These are phyloP conservation scores for Acanthamoeba sp. DNA, from an alignment of 208 protist species.

Conservation along the genomic window DNA sequence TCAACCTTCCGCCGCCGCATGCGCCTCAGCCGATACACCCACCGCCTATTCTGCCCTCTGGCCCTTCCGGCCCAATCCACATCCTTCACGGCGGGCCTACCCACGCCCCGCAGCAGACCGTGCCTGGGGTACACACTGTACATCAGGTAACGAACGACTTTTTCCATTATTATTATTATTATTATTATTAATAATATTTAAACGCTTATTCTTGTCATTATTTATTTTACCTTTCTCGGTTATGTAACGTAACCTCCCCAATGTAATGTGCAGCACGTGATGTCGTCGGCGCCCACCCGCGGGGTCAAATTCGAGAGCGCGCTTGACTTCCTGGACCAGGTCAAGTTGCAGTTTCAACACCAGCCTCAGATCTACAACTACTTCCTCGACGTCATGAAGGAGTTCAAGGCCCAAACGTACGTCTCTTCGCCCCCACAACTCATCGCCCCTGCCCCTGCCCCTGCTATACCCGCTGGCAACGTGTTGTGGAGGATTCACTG, in stretches of 20 bases:
- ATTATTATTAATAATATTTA: neutral
- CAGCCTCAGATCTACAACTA: slow-evolving; percentile 87
- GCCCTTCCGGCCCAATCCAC: neutral
- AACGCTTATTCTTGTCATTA: too few species aligned
- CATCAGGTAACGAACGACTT: neutral
- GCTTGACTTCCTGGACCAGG: slow-evolving; percentile 84
- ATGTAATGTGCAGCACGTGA: neutral
- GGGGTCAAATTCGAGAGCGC: slow-evolving; percentile 82
- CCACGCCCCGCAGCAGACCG: neutral
- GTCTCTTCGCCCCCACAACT: too few species aligned
- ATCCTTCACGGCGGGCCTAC: neutral
- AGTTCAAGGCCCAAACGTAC: slow-evolving; percentile 88
- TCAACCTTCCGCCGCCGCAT: slow-evolving; percentile 28
- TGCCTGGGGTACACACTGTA: neutral
- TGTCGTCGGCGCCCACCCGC: neutral
- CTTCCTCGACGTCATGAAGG: slow-evolving; percentile 91
- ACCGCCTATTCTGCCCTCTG: neutral
- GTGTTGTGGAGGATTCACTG: neutral
- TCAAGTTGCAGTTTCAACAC: slow-evolving; percentile 84
- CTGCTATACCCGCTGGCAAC: too few species aligned
- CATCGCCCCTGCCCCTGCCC: too few species aligned
- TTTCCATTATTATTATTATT: neutral
- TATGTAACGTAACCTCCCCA: neutral
- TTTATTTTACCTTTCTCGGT: too few species aligned
- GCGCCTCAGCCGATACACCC: neutral